Conservation (phyloP, 2,329 filamentous ascomycete genomes). For the Botrytis sinoallii region DNA sequence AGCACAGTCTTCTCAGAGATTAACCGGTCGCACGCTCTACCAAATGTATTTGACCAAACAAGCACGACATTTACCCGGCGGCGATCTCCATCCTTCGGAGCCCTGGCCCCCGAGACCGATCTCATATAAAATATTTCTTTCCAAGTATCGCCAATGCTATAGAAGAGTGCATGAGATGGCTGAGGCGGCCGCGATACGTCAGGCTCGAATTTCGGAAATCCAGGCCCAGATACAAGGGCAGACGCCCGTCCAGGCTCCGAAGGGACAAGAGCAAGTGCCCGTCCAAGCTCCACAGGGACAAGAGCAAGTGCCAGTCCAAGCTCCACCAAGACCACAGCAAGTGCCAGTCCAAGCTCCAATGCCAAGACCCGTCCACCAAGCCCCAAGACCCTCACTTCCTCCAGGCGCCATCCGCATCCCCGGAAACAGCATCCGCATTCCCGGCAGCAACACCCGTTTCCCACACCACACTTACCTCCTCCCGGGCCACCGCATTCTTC, state of each 20-base stretch:
- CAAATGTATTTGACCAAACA: background rate
- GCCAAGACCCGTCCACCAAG: background rate
- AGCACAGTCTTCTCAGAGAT: rapidly evolving
- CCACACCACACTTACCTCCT: background rate
- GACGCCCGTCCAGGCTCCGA: too few species aligned
- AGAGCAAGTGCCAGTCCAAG: background rate
- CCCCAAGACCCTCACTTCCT: background rate
- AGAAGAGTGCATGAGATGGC: too few species aligned
- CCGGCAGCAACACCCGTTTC: background rate
- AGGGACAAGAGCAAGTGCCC: background rate
- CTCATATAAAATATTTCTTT: too few species aligned
- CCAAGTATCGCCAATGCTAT: background rate
- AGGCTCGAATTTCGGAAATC: too few species aligned
- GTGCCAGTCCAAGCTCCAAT: background rate
- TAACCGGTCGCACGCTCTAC: rapidly evolving
- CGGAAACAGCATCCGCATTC: background rate
- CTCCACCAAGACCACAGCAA: background rate
- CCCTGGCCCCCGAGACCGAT: background rate
- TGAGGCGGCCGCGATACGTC: too few species aligned
- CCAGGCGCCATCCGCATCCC: too few species aligned
- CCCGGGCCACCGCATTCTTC: background rate
- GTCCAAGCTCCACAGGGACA: background rate
- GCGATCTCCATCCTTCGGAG: background rate
- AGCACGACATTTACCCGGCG: background rate
- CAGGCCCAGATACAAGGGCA: too few species aligned